Base-by-base conservation (phyloP, 129 eudicot genomes). In the Mikania micrantha region DNA sequence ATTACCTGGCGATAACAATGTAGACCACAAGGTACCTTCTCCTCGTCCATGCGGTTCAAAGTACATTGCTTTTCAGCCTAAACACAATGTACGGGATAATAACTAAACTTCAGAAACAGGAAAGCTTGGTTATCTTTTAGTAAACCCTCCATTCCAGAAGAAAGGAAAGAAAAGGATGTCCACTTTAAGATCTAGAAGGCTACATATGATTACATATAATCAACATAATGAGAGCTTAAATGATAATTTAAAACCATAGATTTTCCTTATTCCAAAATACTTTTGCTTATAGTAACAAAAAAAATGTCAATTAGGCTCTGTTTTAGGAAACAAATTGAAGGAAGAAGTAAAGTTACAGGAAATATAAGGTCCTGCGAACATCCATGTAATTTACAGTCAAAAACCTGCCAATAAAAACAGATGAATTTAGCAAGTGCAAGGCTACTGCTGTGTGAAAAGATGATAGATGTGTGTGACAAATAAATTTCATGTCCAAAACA, bases 331-430 rank as follows among this genome's bases (percentile, higher is more conserved):
- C 22, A 3, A 34, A 15, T 1, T 39, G 72, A 27, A 1, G 21
- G 56, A 50, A 56, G 34, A 20, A 48, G 29, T 38, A 61, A 15
- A 5, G 90, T 77, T 87, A 94, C 99, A 67, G 97, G 97, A 80
- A 90, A 90, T 72, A 87, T 74, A 48, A 94, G 94, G 64, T 94
- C 99, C 81, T 90, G 97, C 13, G 99, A 94, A 69, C 99, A 94
- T 67, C 99, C 99, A 81, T 94, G 99, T 61, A 90, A 65, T 80
- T 81, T 87, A 79, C 99, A 94, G 67, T 94, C 99, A 79, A 94
- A 94, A 57, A 94, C 97, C 99, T 94, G 88, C 64, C 60, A 60
- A 75, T 47, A 78, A 63, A 35, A 49, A 57, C 39, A 78, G 50
- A 68, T 28, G 24, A 76, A 45, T 41, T 53, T 1, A 41, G 66